A percentile compares a stretch with the other conserved stretches of the same genome.
phyloP scores from a whole-genome alignment of 192 early-diverging fungal genomes.

The Chytriomyces hyalinus region DNA sequence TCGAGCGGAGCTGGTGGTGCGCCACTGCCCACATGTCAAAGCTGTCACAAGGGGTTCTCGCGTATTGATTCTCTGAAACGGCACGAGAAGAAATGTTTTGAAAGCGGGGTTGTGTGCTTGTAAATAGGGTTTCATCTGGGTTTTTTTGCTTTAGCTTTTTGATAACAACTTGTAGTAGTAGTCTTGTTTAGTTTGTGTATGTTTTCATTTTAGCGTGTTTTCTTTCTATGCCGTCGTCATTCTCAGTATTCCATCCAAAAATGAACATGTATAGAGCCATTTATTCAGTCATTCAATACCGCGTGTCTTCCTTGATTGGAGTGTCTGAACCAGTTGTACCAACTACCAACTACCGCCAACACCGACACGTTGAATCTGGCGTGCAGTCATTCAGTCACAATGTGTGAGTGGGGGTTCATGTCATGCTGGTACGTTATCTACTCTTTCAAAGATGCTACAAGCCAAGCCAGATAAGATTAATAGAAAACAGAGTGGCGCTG shows the following conservation, averaged over 20 bases:
- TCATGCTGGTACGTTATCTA: too few relatives aligned
- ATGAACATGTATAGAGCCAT: neutral
- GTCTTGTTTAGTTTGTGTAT: neutral
- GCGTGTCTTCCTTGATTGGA: neutral
- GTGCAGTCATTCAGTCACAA: too few relatives aligned
- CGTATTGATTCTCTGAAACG: conserved; percentile 11
- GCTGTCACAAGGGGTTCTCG: conserved; percentile 17
- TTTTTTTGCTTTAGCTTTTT: neutral
- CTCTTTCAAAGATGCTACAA: too few relatives aligned
- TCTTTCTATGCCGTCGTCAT: neutral
- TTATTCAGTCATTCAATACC: neutral
- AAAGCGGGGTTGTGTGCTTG: neutral
- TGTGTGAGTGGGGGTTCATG: too few relatives aligned
- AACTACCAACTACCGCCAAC: neutral
- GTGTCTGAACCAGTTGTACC: neutral
- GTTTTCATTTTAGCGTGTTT: neutral
- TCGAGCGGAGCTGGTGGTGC: neutral
- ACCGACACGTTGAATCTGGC: neutral
- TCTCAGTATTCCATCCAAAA: neutral
- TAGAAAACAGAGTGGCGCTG: too few relatives aligned
- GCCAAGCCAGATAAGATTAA: too few relatives aligned
- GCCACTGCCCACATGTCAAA: neutral
- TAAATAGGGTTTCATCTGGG: neutral
- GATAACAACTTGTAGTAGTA: neutral
- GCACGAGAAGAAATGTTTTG: conserved; percentile 16